These are phyloP conservation scores for Cercophora sp. DNA, from an alignment of 495 filamentous ascomycete species.

Conservation along the genomic window DNA sequence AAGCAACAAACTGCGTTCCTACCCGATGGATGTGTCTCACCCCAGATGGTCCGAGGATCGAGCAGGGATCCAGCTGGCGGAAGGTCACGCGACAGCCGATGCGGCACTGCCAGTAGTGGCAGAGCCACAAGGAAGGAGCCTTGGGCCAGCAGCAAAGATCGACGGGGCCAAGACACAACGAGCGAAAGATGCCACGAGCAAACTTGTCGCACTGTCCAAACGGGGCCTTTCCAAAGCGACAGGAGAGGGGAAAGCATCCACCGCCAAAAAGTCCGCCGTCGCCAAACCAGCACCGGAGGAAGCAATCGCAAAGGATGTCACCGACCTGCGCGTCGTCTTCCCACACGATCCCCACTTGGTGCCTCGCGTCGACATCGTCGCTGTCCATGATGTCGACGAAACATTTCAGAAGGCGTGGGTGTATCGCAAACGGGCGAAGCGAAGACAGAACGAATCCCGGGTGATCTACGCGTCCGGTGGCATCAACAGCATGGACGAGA, in stretches of 20 bases:
- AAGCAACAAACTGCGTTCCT: too few relatives aligned
- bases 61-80: too few relatives aligned
- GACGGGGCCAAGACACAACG: neutral
- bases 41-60: too few relatives aligned
- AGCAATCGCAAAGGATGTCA: neutral
- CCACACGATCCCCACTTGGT: neutral
- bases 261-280: neutral
- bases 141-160: too few relatives aligned
- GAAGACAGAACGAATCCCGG: constrained; percentile 5
- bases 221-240: neutral
- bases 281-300: neutral
- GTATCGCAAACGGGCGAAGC: constrained; percentile 10
- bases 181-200: neutral
- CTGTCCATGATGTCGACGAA: constrained; percentile 17
- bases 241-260: neutral
- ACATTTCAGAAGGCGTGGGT: constrained; percentile 13
- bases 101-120: too few relatives aligned
- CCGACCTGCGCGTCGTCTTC: constrained; percentile 7
- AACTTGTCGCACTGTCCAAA: constrained; percentile 1
- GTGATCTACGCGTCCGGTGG: constrained; percentile 1
- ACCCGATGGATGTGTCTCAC: too few relatives aligned
- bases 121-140: too few relatives aligned
- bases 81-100: too few relatives aligned
- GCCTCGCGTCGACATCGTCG: constrained; percentile 15
- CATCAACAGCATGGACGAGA: constrained; percentile 13